Percentiles rank a stretch among this genome's conserved stretches.
Evolutionary conservation across 2,329 filamentous ascomycete genomes (phyloP).

Genomic region (Paracorniculantispora psalliotae): DNA sequence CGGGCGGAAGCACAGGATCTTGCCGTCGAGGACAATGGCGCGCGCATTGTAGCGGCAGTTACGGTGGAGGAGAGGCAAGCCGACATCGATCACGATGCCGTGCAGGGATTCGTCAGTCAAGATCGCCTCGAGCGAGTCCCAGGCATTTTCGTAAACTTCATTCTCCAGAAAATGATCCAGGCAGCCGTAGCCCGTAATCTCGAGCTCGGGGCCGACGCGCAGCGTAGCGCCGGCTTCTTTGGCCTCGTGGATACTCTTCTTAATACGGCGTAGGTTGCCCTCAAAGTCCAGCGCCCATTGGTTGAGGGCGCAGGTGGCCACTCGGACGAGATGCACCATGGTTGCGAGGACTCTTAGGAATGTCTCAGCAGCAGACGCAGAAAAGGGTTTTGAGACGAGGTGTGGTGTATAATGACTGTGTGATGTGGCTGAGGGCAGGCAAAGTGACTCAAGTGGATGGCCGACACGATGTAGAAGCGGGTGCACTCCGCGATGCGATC

Average conservation of each 20-base stretch:
- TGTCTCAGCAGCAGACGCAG: too few relatives aligned
- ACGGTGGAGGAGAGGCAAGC: constrained; percentile 24
- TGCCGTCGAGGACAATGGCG: constrained; percentile 28
- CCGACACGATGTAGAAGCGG: background rate
- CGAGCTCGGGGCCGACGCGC: constrained; percentile 51
- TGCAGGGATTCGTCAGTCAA: constrained; percentile 27
- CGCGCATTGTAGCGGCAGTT: constrained; percentile 35
- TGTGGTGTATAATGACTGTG: background rate
- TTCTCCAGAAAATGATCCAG: constrained; percentile 30
- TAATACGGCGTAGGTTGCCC: constrained; percentile 59
- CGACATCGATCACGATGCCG: constrained; percentile 29
- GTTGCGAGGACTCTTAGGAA: background rate
- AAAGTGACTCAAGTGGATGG: background rate
- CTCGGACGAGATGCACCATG: constrained; percentile 29
- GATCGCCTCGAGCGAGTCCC: constrained; percentile 29
- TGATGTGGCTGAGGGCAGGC: background rate
- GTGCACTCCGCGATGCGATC: background rate
- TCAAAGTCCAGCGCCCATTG: constrained; percentile 52
- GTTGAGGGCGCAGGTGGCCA: constrained; percentile 30
- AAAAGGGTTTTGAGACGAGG: background rate
- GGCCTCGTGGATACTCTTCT: constrained; percentile 55
- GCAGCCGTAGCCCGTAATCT: constrained; percentile 31
- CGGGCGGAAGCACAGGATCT: constrained; percentile 22
- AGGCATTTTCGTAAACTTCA: constrained; percentile 28
- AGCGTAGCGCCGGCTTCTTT: constrained; percentile 58